These are phyloP conservation scores for Fraxinus baroniana DNA, from an alignment of 305 asterid species.

Conservation along the genomic window DNA sequence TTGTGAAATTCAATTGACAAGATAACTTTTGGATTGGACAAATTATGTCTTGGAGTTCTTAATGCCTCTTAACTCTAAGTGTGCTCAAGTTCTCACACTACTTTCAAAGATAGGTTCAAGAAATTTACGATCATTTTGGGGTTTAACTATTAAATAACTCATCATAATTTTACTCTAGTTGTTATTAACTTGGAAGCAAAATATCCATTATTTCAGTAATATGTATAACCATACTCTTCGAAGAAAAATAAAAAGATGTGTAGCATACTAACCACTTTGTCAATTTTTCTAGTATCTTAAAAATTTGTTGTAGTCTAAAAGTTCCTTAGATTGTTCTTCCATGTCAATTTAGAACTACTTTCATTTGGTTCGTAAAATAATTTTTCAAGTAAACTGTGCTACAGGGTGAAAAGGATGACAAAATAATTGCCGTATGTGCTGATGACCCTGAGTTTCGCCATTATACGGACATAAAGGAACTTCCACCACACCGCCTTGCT, in stretches of 20 bases:
- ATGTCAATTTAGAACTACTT: not conserved
- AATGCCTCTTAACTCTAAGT: not conserved
- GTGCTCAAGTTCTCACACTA: not conserved
- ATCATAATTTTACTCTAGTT: not conserved
- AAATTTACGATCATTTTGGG: not conserved
- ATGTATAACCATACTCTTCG: not conserved
- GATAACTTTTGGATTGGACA: not conserved
- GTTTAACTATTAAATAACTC: not conserved
- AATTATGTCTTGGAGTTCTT: not conserved
- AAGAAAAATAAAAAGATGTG: not conserved
- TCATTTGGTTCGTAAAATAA: not conserved
- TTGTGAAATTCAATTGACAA: not conserved
- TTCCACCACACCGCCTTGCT: conserved; percentile 90
- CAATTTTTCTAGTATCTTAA: not conserved
- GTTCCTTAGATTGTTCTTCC: not conserved
- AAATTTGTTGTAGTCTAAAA: not conserved
- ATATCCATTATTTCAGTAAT: not conserved
- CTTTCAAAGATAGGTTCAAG: not conserved
- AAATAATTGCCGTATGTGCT: conserved; percentile 85
- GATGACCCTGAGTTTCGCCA: conserved; percentile 91
- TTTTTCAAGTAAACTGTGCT: not conserved
- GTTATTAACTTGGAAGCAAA: not conserved
- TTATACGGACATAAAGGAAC: conserved; percentile 65
- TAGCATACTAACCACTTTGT: not conserved
- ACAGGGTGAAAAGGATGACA: conserved; percentile 91